Evolutionary conservation across 164 flowering plant species (phyloP).

Genomic region (Hamamelis virginiana): DNA sequence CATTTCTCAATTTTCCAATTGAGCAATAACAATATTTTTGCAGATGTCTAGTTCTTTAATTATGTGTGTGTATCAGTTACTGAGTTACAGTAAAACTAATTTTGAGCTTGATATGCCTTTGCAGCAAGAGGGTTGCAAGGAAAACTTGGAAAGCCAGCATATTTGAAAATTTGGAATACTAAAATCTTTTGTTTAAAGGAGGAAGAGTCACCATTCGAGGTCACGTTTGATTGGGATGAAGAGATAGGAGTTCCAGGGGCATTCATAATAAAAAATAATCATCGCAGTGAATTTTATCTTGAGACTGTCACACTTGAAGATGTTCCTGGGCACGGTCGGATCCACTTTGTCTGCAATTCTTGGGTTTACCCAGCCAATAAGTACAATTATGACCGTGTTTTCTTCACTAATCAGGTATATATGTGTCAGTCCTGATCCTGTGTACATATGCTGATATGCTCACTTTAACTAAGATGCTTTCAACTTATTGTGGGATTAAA

Average conservation of each 20-base stretch:
- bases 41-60: too few relatives aligned
- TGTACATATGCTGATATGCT: too few relatives aligned
- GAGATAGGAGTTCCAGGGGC: conserved; percentile 52
- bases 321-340: conserved; percentile 39
- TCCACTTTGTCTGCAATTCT: conserved; percentile 55
- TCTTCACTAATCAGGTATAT: conserved; percentile 53
- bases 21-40: too few relatives aligned
- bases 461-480: too few relatives aligned
- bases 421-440: too few relatives aligned
- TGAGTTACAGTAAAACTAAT: not conserved
- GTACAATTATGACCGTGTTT: conserved; percentile 39
- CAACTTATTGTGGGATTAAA: too few relatives aligned
- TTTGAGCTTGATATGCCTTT: conserved; percentile 5
- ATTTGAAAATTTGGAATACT: conserved; percentile 34
- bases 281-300: conserved; percentile 44
- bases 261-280: conserved; percentile 35
- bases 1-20: too few relatives aligned
- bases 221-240: conserved; percentile 45
- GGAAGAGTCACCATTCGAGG: conserved; percentile 32
- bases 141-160: conserved; percentile 36
- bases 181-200: conserved; percentile 16
- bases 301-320: conserved; percentile 46
- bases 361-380: conserved; percentile 52
- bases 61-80: too few relatives aligned
- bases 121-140: conserved; percentile 37